Percentiles rank a stretch among this genome's conserved stretches.
Evolutionary conservation across 1,284 basidiomycete species (phyloP).

Genomic region (Agroathelia rolfsii): DNA sequence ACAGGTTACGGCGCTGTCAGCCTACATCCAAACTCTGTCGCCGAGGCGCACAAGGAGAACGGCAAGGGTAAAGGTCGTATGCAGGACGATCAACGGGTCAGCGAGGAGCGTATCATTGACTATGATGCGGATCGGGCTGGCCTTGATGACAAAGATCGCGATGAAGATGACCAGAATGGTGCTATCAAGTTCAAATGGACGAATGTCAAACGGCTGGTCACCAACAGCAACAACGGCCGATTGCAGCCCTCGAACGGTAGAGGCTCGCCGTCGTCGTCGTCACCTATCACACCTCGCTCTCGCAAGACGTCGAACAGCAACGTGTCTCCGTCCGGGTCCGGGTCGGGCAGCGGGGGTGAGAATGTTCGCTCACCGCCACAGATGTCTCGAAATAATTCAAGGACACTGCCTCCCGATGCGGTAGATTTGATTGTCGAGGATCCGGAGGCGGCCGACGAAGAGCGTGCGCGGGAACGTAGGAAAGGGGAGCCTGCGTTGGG

Average conservation of each 20-base stretch:
- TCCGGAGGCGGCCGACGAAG: conserved; percentile 36
- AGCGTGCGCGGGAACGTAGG: conserved; percentile 36
- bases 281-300: conserved; percentile 1
- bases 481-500: conserved; percentile 41
- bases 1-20: conserved; percentile 51
- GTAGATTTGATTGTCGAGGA: conserved; percentile 73
- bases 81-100: conserved; percentile 15
- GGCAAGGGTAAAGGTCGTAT: conserved; percentile 10
- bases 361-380: conserved; percentile 26
- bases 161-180: too few species aligned
- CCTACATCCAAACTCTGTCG: conserved; percentile 9
- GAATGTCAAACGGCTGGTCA: conserved; percentile 17
- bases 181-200: conserved; percentile 41
- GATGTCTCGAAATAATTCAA: conserved; percentile 25
- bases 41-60: conserved; percentile 1
- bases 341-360: too few species aligned
- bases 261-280: not conserved
- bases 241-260: too few species aligned
- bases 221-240: conserved; percentile 8
- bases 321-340: too few species aligned
- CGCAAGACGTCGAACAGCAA: not conserved
- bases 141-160: too few species aligned
- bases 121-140: conserved; percentile 29
- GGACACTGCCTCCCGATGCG: conserved; percentile 54
- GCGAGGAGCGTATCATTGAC: conserved; percentile 26